Evolutionary conservation across 2,329 filamentous ascomycete genomes (phyloP), one percentile per base, ranked within the genome.

Genomic region (Verticillium albo-atrum): DNA sequence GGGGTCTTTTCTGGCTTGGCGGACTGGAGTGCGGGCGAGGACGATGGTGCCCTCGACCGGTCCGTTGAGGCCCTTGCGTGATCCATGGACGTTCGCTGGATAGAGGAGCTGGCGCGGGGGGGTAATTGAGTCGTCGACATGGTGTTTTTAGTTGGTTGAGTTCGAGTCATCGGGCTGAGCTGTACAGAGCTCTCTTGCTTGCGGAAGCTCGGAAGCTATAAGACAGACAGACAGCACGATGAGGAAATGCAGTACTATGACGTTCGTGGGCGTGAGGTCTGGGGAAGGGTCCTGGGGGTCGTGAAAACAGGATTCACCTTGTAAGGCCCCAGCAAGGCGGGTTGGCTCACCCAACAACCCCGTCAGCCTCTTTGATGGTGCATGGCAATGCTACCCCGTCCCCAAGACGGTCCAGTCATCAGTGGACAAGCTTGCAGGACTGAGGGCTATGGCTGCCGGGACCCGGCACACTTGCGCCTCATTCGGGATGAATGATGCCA

Each of bases 11-110:
- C 62, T 9, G 61, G 42, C 61, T 66, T 67, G 55, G 53, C 56
- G 25, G 60, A 58, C 12, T 42, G 52, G 3, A 55, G 59, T 9
- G 58, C 58, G 27, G 63, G 59, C 15, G 63, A 62, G 47, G 61
- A 63, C 62, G 62, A 57, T 58, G 58, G 34, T n/a, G 60, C 63
- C 42, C 62, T 65, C 23, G 20, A 14, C n/a, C n/a, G 37, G 37
- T 47, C n/a, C 20, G n/a, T 47, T 3, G 37, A 23, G 12, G 20
- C 20, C n/a, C 37, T 20, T 7, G 55, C 57, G 52, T 60, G 65
- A 56, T 68, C 63, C 67, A 71, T 64, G 32, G 32, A 58, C 26
- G 59, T 56, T 55, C 58, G 60, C 58, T 61, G 55, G n/a, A 23
- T 27, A 17, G 54, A 47, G 30, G 26, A 58, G 62, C 55, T 55